These are phyloP conservation scores for Sclerotinia nivalis DNA, from an alignment of 2,329 filamentous ascomycete species.

Conservation along the genomic window DNA sequence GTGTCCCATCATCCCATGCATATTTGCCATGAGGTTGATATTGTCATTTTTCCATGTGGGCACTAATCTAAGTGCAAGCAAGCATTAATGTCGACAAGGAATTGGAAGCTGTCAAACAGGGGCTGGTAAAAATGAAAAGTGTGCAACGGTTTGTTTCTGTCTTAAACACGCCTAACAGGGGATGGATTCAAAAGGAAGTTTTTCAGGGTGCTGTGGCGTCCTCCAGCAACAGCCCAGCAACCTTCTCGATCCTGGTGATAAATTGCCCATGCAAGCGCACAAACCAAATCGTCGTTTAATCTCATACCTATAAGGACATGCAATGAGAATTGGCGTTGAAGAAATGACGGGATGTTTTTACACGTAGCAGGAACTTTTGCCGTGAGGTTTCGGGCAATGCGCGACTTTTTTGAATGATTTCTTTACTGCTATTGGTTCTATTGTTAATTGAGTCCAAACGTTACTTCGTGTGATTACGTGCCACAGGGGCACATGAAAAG, in stretches of 20 bases:
- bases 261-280: slow-evolving; percentile 27
- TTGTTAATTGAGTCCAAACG: slow-evolving; percentile 18
- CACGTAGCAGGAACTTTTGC: slow-evolving; percentile 26
- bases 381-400: slow-evolving; percentile 25
- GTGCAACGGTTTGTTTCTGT: slow-evolving; percentile 21
- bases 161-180: slow-evolving; percentile 20
- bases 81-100: slow-evolving; percentile 23
- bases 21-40: slow-evolving; percentile 33
- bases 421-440: slow-evolving; percentile 24
- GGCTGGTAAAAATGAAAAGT: slow-evolving; percentile 23
- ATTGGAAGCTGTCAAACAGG: slow-evolving; percentile 32
- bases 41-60: slow-evolving; percentile 30
- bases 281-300: slow-evolving; percentile 23
- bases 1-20: slow-evolving; percentile 10
- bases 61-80: slow-evolving; percentile 28
- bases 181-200: background rate
- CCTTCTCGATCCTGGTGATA: slow-evolving; percentile 25
- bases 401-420: slow-evolving; percentile 20
- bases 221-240: slow-evolving; percentile 15
- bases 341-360: slow-evolving; percentile 19
- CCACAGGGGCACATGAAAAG: slow-evolving; percentile 24
- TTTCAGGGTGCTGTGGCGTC: slow-evolving; percentile 27
- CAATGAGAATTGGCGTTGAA: slow-evolving; percentile 15
- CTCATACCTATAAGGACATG: background rate
- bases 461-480: slow-evolving; percentile 24